Evolutionary conservation across 2,329 filamentous ascomycete species (phyloP).

Genomic region (Clonostachys solani): DNA sequence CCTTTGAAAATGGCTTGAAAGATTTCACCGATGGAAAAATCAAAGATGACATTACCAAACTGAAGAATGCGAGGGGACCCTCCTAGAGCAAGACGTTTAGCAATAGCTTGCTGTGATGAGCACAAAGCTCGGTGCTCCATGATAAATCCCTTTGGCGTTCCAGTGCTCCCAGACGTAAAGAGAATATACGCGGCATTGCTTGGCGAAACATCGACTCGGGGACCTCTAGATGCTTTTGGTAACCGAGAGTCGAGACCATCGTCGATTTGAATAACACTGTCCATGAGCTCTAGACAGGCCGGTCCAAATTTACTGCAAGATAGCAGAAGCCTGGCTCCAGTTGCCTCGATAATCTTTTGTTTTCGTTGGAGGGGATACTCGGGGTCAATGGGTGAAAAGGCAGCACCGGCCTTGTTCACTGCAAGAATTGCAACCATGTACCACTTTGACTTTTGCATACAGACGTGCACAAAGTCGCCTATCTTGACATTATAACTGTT

Average conservation of each 20-base stretch:
- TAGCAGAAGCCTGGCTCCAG: too few species aligned
- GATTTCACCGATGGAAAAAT: constrained; percentile 17
- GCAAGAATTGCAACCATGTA: constrained; percentile 9
- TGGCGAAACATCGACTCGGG: neutral
- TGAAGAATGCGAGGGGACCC: constrained; percentile 22
- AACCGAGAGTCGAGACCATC: too few species aligned
- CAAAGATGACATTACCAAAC: constrained; percentile 9
- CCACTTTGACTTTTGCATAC: constrained; percentile 10
- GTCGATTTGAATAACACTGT: too few species aligned
- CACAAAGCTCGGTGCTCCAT: constrained; percentile 8
- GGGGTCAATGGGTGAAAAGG: constrained; percentile 12
- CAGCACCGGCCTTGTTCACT: constrained; percentile 13
- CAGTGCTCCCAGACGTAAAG: constrained; percentile 15
- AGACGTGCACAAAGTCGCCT: constrained; percentile 6
- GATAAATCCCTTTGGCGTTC: constrained; percentile 12
- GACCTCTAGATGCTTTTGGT: too few species aligned
- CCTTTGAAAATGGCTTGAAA: constrained; percentile 11
- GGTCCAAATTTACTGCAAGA: too few species aligned
- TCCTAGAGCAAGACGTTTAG: too few species aligned
- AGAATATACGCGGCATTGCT: constrained; percentile 8
- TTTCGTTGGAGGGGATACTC: neutral
- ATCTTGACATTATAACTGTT: neutral
- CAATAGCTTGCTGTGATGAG: neutral
- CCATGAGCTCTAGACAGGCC: too few species aligned
- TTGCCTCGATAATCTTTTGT: neutral